Evolutionary conservation across 2,329 filamentous ascomycete species (phyloP), one percentile per base, ranked within the genome.

Genomic region (Nemania sp.): DNA sequence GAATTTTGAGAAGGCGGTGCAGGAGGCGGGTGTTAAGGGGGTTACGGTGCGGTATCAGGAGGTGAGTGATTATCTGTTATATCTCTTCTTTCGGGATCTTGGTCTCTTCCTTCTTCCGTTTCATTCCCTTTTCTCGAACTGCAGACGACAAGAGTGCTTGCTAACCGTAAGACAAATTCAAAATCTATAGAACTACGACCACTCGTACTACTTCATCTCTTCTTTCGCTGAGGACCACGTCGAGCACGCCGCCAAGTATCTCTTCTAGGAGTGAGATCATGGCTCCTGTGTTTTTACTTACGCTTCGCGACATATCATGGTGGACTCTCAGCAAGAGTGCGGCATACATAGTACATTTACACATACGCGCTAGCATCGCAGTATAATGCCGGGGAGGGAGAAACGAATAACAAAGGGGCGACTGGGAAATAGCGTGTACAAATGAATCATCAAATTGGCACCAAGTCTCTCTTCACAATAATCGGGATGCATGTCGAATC

Each of bases 131-230:
- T 48, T 52, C 20, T 46, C 24, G 14, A 11, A 11, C 26, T 6
- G 26, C 6, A 28, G 26, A 28, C 6, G 12, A 28, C n/a, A n/a
- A n/a, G n/a, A n/a, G n/a, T n/a, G n/a, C n/a, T n/a, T n/a, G n/a
- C n/a, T n/a, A 28, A 28, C 26, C 26, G 6, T 12, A 9, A 31
- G 9, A 31, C 4, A 12, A 14, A 31, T 12, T 12, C 11, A 31
- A 39, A 39, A 39, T 11, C 8, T 15, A 11, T 68, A 89, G 75
- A 91, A 86, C 58, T 97, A 99, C 70, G 94, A 99, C 72, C 94
- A 99, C 76, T 96, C 91, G 59, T 99, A 99, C 77, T 99, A 86
- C 75, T 97, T 96, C 74, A 95, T 99, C 79, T 87, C 92, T 30
- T 86, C 85, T 14, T 99, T 99, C 71, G 83, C 88, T 37, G 87